A percentile compares a stretch with the other conserved stretches of the same genome.
Conservation (phyloP, 345 rosid species). For the Geranium brycei region DNA sequence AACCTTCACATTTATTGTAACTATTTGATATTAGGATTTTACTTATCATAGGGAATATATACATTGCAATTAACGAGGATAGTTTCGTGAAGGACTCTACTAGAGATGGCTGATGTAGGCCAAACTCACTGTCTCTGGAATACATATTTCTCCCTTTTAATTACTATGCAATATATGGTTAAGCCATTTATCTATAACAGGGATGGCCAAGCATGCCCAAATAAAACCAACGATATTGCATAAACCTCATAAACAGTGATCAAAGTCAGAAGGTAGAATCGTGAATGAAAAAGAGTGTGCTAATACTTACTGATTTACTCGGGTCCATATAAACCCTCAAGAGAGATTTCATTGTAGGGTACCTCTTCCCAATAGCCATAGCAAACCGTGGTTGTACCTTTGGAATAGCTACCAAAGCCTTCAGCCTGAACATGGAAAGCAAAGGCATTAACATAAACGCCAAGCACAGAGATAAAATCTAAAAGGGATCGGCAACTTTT, state of each 20-base stretch:
- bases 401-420: conserved; percentile 81
- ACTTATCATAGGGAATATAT: no score
- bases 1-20: no score
- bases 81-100: no score
- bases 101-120: no score
- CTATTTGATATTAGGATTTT: no score
- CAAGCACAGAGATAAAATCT: neutral
- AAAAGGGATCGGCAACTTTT: neutral
- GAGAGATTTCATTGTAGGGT: conserved; percentile 94
- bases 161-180: no score
- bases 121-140: no score
- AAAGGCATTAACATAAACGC: neutral
- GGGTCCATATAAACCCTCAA: conserved; percentile 74
- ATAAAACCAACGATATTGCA: no score
- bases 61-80: no score
- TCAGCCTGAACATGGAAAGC: conserved; percentile 41
- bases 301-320: conserved; percentile 48
- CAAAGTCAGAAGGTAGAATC: neutral
- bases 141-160: no score
- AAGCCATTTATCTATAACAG: no score
- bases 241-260: neutral
- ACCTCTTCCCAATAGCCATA: conserved; percentile 69
- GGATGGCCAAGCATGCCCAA: no score
- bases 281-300: neutral
- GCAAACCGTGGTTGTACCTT: conserved; percentile 95